Base-by-base conservation (phyloP, 202 grass and related monocot genomes). In the Setaria italica region DNA sequence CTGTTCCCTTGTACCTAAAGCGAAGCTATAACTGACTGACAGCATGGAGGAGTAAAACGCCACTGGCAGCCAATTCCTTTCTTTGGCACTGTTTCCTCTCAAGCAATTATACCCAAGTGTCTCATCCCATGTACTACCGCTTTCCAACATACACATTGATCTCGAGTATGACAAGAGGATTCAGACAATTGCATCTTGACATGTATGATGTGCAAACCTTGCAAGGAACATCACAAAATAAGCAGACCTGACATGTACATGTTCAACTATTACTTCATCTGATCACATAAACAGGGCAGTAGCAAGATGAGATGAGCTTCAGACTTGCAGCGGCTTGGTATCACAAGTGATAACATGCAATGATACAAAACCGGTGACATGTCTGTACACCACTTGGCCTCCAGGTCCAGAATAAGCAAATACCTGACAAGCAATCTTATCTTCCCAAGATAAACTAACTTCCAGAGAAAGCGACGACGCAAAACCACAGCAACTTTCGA, bases 361-460 rank as follows among this genome's bases (percentile, higher is more conserved):
- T 49, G 37, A 69, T 59, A 58, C 34, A 68, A 45, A 76, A 49
- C 30, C 2, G 43, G 50, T 69, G 25, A 75, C 39, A 47, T 76
- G 70, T 76, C 78, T 15, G 62, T 60, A 82, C 79, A 87, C 79
- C 56, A 83, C 11, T 54, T 43, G 51, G 57, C 33, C 33, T 82
- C 30, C 43, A 25, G 47, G 33, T 41, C 9, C 29, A 67, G 47
- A 80, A 54, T 15, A 54, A 39, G 62, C 47, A 14, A 33, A 29
- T 37, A 34, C 45, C 29, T 50, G 30, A 42, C 32, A 35, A 9
- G 5, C 62, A 70, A 77, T 62, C 63, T 48, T 70, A 59, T 33
- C 49, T 55, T 46, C 55, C 33, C 63, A 87, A 71, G 42, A 69
- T 43, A 19, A 29, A 42, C 19, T 2, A 42, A 70, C 51, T 43